Base-by-base conservation (phyloP, 441 rosid genomes). In the Adansonia rubrostipa region DNA sequence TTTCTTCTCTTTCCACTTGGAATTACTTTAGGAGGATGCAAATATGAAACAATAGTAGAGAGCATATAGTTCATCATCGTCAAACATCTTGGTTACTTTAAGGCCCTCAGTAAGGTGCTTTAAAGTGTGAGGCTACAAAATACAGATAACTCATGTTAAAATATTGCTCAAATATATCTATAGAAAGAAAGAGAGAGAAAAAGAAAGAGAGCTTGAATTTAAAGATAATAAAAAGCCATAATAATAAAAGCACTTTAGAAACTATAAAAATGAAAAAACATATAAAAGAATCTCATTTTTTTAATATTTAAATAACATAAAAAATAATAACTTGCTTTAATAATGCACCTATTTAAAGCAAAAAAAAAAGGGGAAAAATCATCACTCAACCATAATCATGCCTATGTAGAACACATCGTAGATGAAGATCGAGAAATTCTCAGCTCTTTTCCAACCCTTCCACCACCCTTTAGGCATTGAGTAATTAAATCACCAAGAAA, bases 31-130 rank as follows among this genome's bases (percentile, higher is more conserved):
- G 98, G 97, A 68, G 97, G 95, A 82, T 82, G 62, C 48, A 96
- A 63, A 76, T 83, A 78, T 79, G 93, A 81, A 79, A 91, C 89
- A 84, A 93, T 96, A 62, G 88, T 84, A 85, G 93, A 96, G 80
- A 96, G 93, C 82, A 82, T 86, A 83, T 84, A 96, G 84, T 77
- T 92, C 89, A 66, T 82, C 84, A 80, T 84, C 92, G 76, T 85
- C 91, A 47, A 93, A 87, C 83, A 85, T 87, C 83, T 86, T 89
- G 47, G 82, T 82, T 42, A 80, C 87, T 65, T 80, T 84, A 7
- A 90, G 88, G 83, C 97, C 98, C 80, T 92, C 98, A 0, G 92
- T 88, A 56, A 96, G 93, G 68, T 70, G 85, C 87, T 89, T 92
- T 85, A 92, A 80, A 54, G 97, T 79, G 64, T 91, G 92, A 87